Evolutionary conservation across 306 rosid species (phyloP).

Genomic region (Prunus armeniaca): DNA sequence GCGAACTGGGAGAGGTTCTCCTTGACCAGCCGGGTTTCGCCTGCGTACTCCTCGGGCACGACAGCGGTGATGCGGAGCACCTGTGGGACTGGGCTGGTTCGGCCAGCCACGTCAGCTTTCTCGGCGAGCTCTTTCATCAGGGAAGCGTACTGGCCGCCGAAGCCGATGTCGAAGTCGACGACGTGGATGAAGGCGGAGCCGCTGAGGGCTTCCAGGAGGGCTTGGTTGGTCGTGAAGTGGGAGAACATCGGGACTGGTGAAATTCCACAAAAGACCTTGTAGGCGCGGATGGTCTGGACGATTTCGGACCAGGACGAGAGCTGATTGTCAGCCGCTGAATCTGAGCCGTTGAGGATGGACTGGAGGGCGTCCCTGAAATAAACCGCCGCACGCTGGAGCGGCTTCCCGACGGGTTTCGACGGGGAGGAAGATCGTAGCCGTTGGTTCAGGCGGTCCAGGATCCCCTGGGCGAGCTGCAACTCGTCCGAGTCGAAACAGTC

Average conservation of each 20-base stretch:
- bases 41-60: slow-evolving; percentile 63
- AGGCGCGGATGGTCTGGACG: slow-evolving; percentile 60
- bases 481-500: slow-evolving; percentile 76
- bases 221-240: slow-evolving; percentile 82
- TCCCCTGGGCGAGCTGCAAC: slow-evolving; percentile 52
- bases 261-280: slow-evolving; percentile 65
- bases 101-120: slow-evolving; percentile 36
- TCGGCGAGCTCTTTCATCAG: slow-evolving; percentile 76
- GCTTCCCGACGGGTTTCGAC: slow-evolving; percentile 37
- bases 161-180: slow-evolving; percentile 78
- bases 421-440: slow-evolving; percentile 43
- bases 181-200: slow-evolving; percentile 58
- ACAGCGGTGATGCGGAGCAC: slow-evolving; percentile 66
- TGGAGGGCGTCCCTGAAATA: slow-evolving; percentile 79
- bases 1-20: slow-evolving; percentile 75
- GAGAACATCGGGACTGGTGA: slow-evolving; percentile 85
- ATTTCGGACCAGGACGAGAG: slow-evolving; percentile 63
- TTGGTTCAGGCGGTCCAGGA: slow-evolving; percentile 72
- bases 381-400: slow-evolving; percentile 64
- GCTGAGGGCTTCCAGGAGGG: slow-evolving; percentile 68
- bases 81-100: slow-evolving; percentile 27
- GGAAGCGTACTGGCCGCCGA: slow-evolving; percentile 85
- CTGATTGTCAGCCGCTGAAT: slow-evolving; percentile 28
- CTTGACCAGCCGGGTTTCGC: slow-evolving; percentile 49
- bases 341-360: slow-evolving; percentile 60